These are phyloP conservation scores for Elongisporangium anandrum DNA, from an alignment of 352 stramenopile species.

Conservation along the genomic window DNA sequence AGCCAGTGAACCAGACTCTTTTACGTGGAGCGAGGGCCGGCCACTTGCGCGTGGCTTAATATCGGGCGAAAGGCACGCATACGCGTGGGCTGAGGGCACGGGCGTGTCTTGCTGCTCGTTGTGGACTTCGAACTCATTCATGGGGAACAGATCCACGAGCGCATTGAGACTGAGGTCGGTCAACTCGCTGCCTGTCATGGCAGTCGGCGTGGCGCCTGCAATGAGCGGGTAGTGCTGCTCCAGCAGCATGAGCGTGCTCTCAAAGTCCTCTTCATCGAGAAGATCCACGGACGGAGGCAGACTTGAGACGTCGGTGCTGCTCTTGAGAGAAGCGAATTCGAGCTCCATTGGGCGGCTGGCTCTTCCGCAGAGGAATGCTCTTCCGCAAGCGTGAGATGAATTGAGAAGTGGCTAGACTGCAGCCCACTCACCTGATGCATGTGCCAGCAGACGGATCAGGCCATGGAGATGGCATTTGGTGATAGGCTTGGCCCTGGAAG, in stretches of 20 bases:
- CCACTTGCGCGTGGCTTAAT: conserved; percentile 24
- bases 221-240: conserved; percentile 16
- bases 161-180: conserved; percentile 36
- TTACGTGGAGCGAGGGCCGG: background rate
- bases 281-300: conserved; percentile 38
- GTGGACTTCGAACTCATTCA: conserved; percentile 7
- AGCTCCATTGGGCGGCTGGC: background rate
- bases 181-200: conserved; percentile 15
- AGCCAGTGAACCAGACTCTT: background rate
- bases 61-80: conserved; percentile 21
- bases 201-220: background rate
- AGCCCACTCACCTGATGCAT: background rate
- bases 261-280: conserved; percentile 57
- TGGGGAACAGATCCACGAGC: conserved; percentile 40
- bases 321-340: conserved; percentile 6
- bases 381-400: background rate
- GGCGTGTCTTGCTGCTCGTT: conserved; percentile 13
- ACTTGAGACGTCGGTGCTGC: conserved; percentile 40
- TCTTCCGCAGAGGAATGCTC: background rate
- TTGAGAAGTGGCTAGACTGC: background rate
- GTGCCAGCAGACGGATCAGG: background rate
- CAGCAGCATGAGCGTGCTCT: conserved; percentile 67
- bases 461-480: background rate
- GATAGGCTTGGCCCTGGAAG: background rate
- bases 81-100: conserved; percentile 3